Conservation (phyloP, 129 eudicot genomes). For the Lonicera japonica region DNA sequence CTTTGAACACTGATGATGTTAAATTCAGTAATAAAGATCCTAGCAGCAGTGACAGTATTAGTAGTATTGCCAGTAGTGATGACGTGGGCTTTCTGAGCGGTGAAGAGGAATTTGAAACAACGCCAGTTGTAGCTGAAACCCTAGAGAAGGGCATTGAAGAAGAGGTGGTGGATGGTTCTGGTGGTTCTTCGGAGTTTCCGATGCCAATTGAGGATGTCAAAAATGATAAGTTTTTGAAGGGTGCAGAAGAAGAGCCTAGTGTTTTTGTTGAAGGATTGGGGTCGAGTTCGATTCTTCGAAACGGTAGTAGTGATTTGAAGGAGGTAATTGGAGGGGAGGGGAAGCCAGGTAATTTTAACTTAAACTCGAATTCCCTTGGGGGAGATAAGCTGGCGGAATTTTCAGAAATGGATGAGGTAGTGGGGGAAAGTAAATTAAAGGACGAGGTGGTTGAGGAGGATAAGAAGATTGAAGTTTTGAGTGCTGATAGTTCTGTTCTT, state of each 20-base stretch:
- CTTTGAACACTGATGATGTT: not conserved
- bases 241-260: not conserved
- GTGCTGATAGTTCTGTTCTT: not conserved
- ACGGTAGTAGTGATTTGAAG: not conserved
- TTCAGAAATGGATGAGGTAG: not conserved
- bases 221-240: conserved; percentile 12
- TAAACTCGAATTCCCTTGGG: conserved; percentile 1
- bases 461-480: conserved; percentile 12
- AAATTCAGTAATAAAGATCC: not conserved
- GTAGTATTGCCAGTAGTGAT: conserved; percentile 20
- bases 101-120: conserved; percentile 51
- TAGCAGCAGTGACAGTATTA: conserved; percentile 14
- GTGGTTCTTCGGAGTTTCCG: conserved; percentile 31
- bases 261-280: not conserved
- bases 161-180: conserved; percentile 28
- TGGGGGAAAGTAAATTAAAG: conserved; percentile 4
- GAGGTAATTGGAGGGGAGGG: no score
- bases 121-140: conserved; percentile 23
- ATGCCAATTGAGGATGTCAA: conserved; percentile 28
- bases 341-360: not conserved
- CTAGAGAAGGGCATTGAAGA: conserved; percentile 21
- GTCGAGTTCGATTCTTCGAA: not conserved
- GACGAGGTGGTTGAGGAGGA: conserved; percentile 25
- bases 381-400: conserved; percentile 21
- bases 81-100: conserved; percentile 68